Base-by-base conservation (phyloP, 2,329 filamentous ascomycete genomes). In the Aspergillus felis region DNA sequence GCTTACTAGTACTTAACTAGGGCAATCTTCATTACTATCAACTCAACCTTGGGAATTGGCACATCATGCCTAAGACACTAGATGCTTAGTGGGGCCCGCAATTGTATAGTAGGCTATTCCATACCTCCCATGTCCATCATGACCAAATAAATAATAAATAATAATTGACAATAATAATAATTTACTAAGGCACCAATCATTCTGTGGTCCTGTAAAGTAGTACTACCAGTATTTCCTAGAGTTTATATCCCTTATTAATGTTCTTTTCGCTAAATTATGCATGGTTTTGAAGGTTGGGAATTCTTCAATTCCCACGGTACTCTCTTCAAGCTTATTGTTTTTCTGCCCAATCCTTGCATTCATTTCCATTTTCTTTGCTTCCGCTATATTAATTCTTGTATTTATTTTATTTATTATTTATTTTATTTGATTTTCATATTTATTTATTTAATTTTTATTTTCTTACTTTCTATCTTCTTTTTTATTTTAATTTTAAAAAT, bases 321-420 rank as follows among this genome's bases (percentile, higher is more conserved):
- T 38, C 32, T 38, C 14, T 38, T 38, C 32, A 38, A 38, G 32
- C 32, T 38, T 38, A 38, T 38, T 53, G 32, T 57, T 44, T 51
- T 48, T 4, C 52, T 25, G 50, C 29, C 32, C 32, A 38, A 38
- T 61, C 47, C 60, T 44, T 56, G 25, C 50, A 50, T 54, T 50
- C 44, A 27, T 55, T 54, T 57, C 60, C 50, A 6, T 35, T 35
- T 35, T 35, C 4, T 38, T 38, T 38, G 5, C 4, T 35, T 7
- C 32, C 32, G 32, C 12, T 32, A 4, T 32, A 14, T 32, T 32
- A 12, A 32, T 32, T 14, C 8, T 8, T 9, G 28, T 35, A 14
- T 20, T 42, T 42, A 20, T 29, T 46, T 44, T 53, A 38, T 41
- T 57, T 32, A 32, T 35, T 54, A 22, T 38, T 53, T 51, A n/a